Evolutionary conservation across 2,329 filamentous ascomycete genomes (phyloP).

Genomic region (Phialophora tarda): DNA sequence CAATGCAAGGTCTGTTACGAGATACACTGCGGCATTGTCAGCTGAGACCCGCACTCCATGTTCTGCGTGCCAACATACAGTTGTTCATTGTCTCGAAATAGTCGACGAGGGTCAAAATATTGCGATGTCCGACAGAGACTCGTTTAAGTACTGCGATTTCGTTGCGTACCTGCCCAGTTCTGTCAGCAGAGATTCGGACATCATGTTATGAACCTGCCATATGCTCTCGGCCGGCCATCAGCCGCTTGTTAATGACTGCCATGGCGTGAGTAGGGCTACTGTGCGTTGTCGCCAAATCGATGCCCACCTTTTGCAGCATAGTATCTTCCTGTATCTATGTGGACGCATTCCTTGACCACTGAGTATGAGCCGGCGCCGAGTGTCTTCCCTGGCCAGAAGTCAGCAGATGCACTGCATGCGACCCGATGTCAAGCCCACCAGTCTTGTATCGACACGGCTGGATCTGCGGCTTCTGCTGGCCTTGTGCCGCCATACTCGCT

Average conservation of each 20-base stretch:
- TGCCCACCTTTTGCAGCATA: slow-evolving; percentile 81
- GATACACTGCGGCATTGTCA: slow-evolving; percentile 68
- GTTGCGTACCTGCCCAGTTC: slow-evolving; percentile 76
- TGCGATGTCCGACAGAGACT: slow-evolving; percentile 99
- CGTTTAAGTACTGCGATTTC: slow-evolving; percentile 97
- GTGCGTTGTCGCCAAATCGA: background rate
- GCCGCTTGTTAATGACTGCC: slow-evolving; percentile 90
- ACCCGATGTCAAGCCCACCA: slow-evolving; percentile 45
- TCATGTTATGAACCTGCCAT: slow-evolving; percentile 68
- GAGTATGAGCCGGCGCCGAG: slow-evolving; percentile 96
- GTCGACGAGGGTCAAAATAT: slow-evolving; percentile 95
- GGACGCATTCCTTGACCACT: slow-evolving; percentile 97
- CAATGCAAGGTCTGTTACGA: slow-evolving; percentile 94
- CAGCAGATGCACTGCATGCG: slow-evolving; percentile 14
- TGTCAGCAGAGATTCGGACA: slow-evolving; percentile 24
- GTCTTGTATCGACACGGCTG: slow-evolving; percentile 99
- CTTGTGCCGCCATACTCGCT: slow-evolving; percentile 12
- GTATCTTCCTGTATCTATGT: slow-evolving; percentile 96
- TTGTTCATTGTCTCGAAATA: slow-evolving; percentile 99
- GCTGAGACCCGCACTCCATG: slow-evolving; percentile 11
- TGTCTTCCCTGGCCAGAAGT: slow-evolving; percentile 70
- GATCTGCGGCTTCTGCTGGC: slow-evolving; percentile 63
- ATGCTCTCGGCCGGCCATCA: slow-evolving; percentile 97
- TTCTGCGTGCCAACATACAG: slow-evolving; percentile 52
- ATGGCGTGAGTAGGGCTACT: slow-evolving; percentile 10